Base-by-base conservation (phyloP, 2,329 filamentous ascomycete genomes). In the Cladosporium austrohemisphaericum region DNA sequence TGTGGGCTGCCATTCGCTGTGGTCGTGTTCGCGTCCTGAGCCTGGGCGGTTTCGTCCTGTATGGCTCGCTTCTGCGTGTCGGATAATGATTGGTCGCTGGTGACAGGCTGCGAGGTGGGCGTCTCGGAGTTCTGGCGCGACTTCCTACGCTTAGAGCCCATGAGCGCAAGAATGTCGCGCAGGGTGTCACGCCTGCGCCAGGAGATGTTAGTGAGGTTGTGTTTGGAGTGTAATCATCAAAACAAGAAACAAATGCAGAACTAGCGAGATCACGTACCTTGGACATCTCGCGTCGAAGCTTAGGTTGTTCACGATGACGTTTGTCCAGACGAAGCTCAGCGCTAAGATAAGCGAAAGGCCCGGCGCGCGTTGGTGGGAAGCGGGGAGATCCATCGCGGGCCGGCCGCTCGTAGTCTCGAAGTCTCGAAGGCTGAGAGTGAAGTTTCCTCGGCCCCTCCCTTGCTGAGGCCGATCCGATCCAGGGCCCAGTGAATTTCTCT, bases 121-220 rank as follows among this genome's bases (percentile, higher is more conserved):
- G 14, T 31, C 25, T 43, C 31, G 14, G 47, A 19, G 31, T 50
- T 50, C 29, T 41, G 47, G 14, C 47, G 47, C 47, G 47, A 50
- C 31, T 50, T 50, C 47, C 43, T 50, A 19, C 47, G 47, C 47
- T 14, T 22, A 6, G 47, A 38, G 28, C 22, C 47, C 47, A 50
- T 50, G 25, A 29, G 33, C 44, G 44, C 33, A 25, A 37, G 32
- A 20, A 38, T 23, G 33, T 38, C 44, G 25, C 44, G 44, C 44
- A 38, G 23, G 26, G 25, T 26, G 32, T 47, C 44, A 14, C 33
- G 44, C 18, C 33, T 47, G 18, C 44, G 33, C 33, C 38, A 26
- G n/a, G 25, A 4, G 23, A 16, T 22, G 33, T 37, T 13, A 38
- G 33, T 22, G 33, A 36, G 5, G 16, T n/a, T n/a, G n/a, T 40